A percentile compares a stretch with the other conserved stretches of the same genome.
These are phyloP conservation scores for Polyporus arcularius DNA, from an alignment of 768 basidiomycete species.

Conservation along the genomic window DNA sequence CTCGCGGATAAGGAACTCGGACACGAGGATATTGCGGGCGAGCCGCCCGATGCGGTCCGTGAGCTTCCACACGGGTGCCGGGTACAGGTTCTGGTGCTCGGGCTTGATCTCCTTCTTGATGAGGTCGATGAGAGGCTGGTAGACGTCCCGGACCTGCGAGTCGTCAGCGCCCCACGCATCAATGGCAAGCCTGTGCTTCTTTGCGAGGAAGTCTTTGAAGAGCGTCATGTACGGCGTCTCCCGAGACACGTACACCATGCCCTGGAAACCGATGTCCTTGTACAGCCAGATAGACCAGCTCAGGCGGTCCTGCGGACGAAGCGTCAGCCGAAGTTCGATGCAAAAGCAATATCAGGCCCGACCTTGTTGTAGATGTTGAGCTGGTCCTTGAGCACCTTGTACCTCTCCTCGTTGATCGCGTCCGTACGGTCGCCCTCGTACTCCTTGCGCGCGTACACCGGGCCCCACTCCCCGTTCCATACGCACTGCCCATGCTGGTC, in stretches of 20 bases:
- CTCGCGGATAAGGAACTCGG: slow-evolving; percentile 70
- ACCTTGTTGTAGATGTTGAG: slow-evolving; percentile 70
- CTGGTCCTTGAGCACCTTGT: slow-evolving; percentile 72
- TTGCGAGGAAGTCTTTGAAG: slow-evolving; percentile 67
- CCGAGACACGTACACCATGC: slow-evolving; percentile 74
- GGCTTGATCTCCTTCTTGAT: slow-evolving; percentile 55
- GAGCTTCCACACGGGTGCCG: slow-evolving; percentile 65
- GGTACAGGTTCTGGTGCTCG: slow-evolving; percentile 58
- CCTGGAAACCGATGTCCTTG: slow-evolving; percentile 86
- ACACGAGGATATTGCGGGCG: slow-evolving; percentile 65
- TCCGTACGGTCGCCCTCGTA: slow-evolving; percentile 58
- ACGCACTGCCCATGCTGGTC: slow-evolving; percentile 63
- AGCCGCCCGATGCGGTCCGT: slow-evolving; percentile 55
- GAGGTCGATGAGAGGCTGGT: slow-evolving; percentile 66
- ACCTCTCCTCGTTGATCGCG: slow-evolving; percentile 63
- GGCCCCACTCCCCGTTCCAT: slow-evolving; percentile 85
- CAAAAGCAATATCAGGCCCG: slow-evolving; percentile 10
- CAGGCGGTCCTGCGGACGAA: slow-evolving; percentile 49
- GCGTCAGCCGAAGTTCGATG: neutral
- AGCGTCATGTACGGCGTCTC: slow-evolving; percentile 73
- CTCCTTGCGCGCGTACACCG: slow-evolving; percentile 68
- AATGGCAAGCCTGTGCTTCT: slow-evolving; percentile 75
- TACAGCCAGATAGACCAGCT: slow-evolving; percentile 89
- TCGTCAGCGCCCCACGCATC: slow-evolving; percentile 82
- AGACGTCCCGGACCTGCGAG: slow-evolving; percentile 52